Base-by-base conservation (phyloP, 83 land plant species). In the Thuja plicata region DNA sequence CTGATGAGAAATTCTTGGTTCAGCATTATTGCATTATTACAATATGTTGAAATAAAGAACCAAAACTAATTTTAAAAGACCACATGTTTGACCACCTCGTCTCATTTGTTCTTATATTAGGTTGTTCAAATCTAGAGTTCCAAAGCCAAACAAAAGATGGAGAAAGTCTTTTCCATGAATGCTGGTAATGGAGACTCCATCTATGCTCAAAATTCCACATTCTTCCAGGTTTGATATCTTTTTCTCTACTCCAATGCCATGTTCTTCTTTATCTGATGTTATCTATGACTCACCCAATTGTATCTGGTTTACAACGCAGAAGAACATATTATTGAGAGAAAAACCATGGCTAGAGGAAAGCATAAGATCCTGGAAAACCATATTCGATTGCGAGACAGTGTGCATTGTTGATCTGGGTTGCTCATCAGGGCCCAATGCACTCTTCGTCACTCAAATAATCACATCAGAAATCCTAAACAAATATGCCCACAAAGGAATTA, bases 391-490 rank as follows among this genome's bases (percentile, higher is more conserved):
- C 12, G 55, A 16, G 8, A 43, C 76, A 34, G 19, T 85, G 11
- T 32, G 41, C 2, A 71, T 89, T 66, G 92, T 84, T 16, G 90
- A 91, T 24, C 46, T 91, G 74, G 92, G 92, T 7, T 91, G 90
- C 35, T 88, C 90, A 1, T 32, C 71, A 5, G 92, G 92, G 27
- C 88, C 90, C 34, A 91, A 91, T 60, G 1, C 50, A 48, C 50
- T 48, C 50, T 9, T 48, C 45, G 50, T 9, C 15, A 88, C 71
- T 0, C 35, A 89, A 77, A 54, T 24, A 0, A 88, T 90, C 17
- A 16, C 85, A 13, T 8, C 50, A 48, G 50, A 48, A 48, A 48
- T 48, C 50, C 50, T 9, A 48, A 48, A 48, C 50, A 48, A 48
- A 48, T 48, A 48, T 48, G 50, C 50, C 27, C n/a, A 40, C 24